Base-by-base conservation (phyloP, 805 yeast species). In the Candida incommunis region DNA sequence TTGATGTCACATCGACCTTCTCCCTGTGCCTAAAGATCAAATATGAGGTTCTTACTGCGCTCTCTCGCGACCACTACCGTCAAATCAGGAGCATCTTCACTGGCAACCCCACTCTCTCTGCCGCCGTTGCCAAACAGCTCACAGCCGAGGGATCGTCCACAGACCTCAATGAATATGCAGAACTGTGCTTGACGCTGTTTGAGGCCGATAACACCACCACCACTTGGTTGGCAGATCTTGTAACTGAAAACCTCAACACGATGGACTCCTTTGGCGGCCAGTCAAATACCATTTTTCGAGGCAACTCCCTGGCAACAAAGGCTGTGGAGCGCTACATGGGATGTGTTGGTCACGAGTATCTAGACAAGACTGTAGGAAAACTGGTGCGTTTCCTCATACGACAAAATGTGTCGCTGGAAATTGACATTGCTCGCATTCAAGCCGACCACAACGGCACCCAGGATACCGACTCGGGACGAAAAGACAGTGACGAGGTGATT, bases 231-330 rank as follows among this genome's bases (percentile, higher is more conserved):
- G 9, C 37, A 5, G 37, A 31, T 5, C 37, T 31, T 13, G 37
- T 31, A 77, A 56, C 63, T 94, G 48, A 78, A 73, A 55, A 84
- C 76, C 47, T 86, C 85, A 18, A 11, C 7, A n/a, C 37, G 5
- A 31, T 18, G 9, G 13, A 11, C n/a, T 9, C 37, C 7, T 5
- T 5, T 31, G 18, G 18, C 11, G 37, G n/a, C 18, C 37, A 31
- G 18, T 11, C 74, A 50, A 79, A 75, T 50, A 72, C 84, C 0
- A 58, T 85, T 15, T 90, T 90, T 56, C 70, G 98, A 52, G 95
- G 96, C 0, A 82, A 85, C 46, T 78, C 95, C 1, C 69, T 90
- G 3, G 68, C 92, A 48, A 80, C 95, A 0, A 84, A 84, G 57
- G 71, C 95, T 0, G 59, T 88, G 45, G 98, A 90, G 54, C 70